These are phyloP conservation scores for Fusarium sp. DNA, from an alignment of 2,329 filamentous ascomycete species.

Conservation along the genomic window DNA sequence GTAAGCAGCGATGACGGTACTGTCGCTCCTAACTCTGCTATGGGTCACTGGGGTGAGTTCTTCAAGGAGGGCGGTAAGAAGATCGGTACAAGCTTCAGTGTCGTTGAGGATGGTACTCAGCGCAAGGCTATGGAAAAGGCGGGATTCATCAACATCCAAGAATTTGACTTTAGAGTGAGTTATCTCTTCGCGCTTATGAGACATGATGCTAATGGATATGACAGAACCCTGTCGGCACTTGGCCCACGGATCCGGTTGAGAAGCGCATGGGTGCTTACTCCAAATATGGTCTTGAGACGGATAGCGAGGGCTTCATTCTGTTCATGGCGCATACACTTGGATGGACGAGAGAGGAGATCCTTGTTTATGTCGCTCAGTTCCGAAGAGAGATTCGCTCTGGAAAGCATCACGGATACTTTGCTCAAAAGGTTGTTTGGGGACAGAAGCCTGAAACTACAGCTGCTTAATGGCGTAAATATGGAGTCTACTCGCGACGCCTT, in stretches of 20 bases:
- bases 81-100: constrained; percentile 43
- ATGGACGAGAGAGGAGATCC: constrained; percentile 48
- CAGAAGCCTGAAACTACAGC: constrained; percentile 46
- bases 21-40: constrained; percentile 38
- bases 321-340: constrained; percentile 50
- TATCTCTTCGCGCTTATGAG: rapidly evolving
- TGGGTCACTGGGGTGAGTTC: constrained; percentile 43
- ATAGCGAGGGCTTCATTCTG: constrained; percentile 48
- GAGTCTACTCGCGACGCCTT: rapidly evolving
- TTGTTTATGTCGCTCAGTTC: constrained; percentile 47
- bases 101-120: constrained; percentile 34
- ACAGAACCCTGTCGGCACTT: constrained; percentile 36
- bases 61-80: constrained; percentile 45
- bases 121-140: constrained; percentile 32
- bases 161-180: constrained; percentile 35
- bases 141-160: constrained; percentile 37
- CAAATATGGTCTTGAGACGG: constrained; percentile 47
- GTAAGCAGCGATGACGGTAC: constrained; percentile 45
- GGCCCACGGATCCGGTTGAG: constrained; percentile 16
- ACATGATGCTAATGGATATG: rapidly evolving
- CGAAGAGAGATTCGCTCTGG: constrained; percentile 44
- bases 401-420: constrained; percentile 45
- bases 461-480: rapidly evolving
- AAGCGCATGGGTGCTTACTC: constrained; percentile 42
- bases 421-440: constrained; percentile 44